A percentile compares a stretch with the other conserved stretches of the same genome.
Conservation (phyloP, 352 stramenopile species). For the Saprolegnia parasitica region DNA sequence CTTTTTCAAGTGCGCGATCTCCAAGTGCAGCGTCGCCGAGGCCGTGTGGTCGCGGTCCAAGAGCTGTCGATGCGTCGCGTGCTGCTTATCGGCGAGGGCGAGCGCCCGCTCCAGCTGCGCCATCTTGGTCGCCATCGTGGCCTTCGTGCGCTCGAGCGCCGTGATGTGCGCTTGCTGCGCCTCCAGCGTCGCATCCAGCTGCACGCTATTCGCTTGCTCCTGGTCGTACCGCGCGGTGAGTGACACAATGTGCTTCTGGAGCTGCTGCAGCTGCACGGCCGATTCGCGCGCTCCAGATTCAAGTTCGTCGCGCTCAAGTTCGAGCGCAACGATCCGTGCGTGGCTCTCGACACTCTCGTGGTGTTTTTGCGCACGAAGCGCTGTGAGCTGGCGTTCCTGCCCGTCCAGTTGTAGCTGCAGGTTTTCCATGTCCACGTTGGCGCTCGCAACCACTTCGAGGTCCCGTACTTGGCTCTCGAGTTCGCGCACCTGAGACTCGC, state of each 20-base stretch:
- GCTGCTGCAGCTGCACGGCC: not conserved
- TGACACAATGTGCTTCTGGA: constrained; percentile 5
- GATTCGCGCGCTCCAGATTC: not conserved
- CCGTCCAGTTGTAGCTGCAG: not conserved
- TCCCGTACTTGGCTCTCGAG: not conserved
- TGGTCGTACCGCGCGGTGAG: not conserved
- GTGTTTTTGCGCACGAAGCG: not conserved
- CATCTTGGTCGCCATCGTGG: constrained; percentile 5
- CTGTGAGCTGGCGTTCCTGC: not conserved
- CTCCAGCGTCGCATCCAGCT: constrained; percentile 1
- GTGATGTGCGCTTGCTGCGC: constrained; percentile 5
- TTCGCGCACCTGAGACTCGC: not conserved
- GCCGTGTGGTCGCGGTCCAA: not conserved
- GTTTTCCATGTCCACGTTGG: not conserved
- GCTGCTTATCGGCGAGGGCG: not conserved
- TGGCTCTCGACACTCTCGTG: not conserved
- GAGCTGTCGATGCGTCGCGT: not conserved
- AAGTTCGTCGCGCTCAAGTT: constrained; percentile 5
- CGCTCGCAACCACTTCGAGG: not conserved
- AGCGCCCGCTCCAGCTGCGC: constrained; percentile 8
- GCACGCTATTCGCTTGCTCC: not conserved
- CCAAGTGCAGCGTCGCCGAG: not conserved
- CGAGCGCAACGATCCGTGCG: not conserved
- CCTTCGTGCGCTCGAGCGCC: constrained; percentile 7
- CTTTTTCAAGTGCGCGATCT: not conserved